Evolutionary conservation across 1,139 yeast genomes (phyloP).

Genomic region (Kodamaea ohmeri): DNA sequence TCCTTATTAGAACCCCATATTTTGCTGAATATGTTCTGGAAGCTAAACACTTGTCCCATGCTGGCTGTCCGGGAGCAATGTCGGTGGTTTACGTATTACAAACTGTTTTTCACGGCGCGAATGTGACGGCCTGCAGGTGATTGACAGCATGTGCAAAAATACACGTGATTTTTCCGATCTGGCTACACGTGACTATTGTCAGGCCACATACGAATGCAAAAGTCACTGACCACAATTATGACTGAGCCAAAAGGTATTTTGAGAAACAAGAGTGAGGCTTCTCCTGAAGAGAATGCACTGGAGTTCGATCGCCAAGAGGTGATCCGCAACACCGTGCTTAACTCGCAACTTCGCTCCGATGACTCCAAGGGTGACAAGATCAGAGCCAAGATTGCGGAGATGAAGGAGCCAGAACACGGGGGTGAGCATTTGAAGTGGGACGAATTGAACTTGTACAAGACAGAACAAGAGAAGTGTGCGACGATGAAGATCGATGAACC

Average conservation of each 20-base stretch:
- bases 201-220: background rate
- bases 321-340: constrained; percentile 41
- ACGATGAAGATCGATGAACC: constrained; percentile 93
- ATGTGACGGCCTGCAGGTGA: no score
- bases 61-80: constrained; percentile 4
- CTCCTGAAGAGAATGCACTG: constrained; percentile 16
- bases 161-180: background rate
- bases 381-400: constrained; percentile 38
- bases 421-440: constrained; percentile 62
- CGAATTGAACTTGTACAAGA: constrained; percentile 61
- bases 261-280: constrained; percentile 30
- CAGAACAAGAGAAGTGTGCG: constrained; percentile 68
- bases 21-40: constrained; percentile 68
- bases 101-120: no score
- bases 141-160: background rate
- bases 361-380: constrained; percentile 38
- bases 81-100: no score
- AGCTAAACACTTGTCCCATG: constrained; percentile 86
- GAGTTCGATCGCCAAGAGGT: constrained; percentile 46
- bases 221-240: constrained; percentile 13
- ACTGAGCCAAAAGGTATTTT: constrained; percentile 43
- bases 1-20: constrained; percentile 91
- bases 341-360: constrained; percentile 36
- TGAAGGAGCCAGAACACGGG: constrained; percentile 16
- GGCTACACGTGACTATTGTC: constrained; percentile 1